Base-by-base conservation (phyloP, 2,329 filamentous ascomycete genomes). In the Leptographium flavum region DNA sequence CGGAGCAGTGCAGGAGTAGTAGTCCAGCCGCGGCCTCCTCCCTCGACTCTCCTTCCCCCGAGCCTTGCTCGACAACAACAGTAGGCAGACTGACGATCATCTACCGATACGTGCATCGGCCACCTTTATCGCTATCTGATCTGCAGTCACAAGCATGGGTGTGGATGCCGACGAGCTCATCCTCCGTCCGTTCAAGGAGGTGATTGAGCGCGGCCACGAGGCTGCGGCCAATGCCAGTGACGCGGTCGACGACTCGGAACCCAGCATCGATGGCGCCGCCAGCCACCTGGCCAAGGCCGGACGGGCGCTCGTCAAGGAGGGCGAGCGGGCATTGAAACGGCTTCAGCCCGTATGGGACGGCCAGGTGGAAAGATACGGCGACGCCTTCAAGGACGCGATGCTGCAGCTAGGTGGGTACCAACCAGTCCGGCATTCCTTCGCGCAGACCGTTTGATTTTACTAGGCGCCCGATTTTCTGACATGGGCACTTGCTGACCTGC, bases 161-260 rank as follows among this genome's bases (percentile, higher is more conserved):
- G 43, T 55, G 21, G 53, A 57, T 36, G 52, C 52, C 13, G 56
- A 58, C 39, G 54, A 56, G 22, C 54, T 58, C 19, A 49, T 59
- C 32, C 43, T 64, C 28, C 61, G 60, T 21, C 64, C 64, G 15
- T 65, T 67, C 42, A 54, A 53, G 37, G 64, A 66, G 46, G 60
- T 67, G 2, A 57, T 64, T 22, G 58, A 62, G 35, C 55, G 58
- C 17, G 64, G 60, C n/a, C 58, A 57, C 27, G 58, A 61, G n/a
- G 64, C 63, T 11, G 36, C 57, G 9, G 46, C 54, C 31, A 62
- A 63, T 39, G 59, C 53, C 6, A 52, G 53, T 10, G 52, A 56
- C 21, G 47, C 53, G 2, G 56, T 52, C 15, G 48, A 53, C 31
- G 52, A 53, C 15, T 19, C 7, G 30, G 54, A 48, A 39, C 50